Evolutionary conservation across 768 basidiomycete genomes (phyloP).

Genomic region (Asterophora parasitica): DNA sequence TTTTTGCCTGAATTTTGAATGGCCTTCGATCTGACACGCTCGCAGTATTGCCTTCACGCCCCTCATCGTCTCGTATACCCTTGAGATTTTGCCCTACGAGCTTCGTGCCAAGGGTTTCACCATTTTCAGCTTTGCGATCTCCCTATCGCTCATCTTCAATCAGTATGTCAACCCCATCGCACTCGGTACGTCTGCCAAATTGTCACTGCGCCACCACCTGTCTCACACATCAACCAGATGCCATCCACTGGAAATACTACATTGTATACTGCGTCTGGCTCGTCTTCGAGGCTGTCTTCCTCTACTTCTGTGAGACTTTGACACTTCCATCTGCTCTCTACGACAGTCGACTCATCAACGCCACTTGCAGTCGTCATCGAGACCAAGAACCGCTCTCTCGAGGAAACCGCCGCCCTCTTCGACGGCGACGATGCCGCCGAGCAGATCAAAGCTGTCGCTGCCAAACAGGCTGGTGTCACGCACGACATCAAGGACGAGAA

Average conservation of each 20-base stretch:
- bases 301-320: conserved; percentile 47
- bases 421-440: conserved; percentile 56
- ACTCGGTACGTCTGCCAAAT: conserved; percentile 30
- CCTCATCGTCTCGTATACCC: conserved; percentile 80
- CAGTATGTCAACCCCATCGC: conserved; percentile 87
- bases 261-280: conserved; percentile 74
- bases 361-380: conserved; percentile 46
- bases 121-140: conserved; percentile 75
- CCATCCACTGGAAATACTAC: conserved; percentile 74
- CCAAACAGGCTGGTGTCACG: conserved; percentile 20
- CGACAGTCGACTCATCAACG: neutral
- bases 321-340: neutral
- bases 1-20: neutral
- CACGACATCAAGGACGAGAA: conserved; percentile 31
- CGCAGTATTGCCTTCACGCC: conserved; percentile 74
- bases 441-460: conserved; percentile 27
- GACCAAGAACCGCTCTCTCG: conserved; percentile 68
- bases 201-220: neutral
- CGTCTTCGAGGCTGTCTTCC: conserved; percentile 57
- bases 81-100: conserved; percentile 82
- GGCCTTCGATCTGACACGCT: conserved; percentile 1
- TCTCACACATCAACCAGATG: conserved; percentile 19
- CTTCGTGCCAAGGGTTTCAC: conserved; percentile 86
- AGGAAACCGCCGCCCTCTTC: conserved; percentile 80
- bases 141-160: conserved; percentile 80